A percentile compares a stretch with the other conserved stretches of the same genome.
These are phyloP conservation scores for Brettanomyces naardenensis DNA, from an alignment of 805 yeast species.

Conservation along the genomic window DNA sequence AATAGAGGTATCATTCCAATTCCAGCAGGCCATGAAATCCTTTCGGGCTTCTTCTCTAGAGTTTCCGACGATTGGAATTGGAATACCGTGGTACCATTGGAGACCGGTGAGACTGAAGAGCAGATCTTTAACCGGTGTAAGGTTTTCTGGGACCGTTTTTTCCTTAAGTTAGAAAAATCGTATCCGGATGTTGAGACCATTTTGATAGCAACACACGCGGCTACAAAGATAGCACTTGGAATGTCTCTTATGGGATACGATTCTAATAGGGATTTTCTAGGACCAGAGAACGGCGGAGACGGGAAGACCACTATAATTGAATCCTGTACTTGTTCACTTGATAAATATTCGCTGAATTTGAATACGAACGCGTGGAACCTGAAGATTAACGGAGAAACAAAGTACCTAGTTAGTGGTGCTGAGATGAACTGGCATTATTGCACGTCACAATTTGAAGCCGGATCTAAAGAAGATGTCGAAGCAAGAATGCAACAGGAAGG, in stretches of 20 bases:
- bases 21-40: slow-evolving; percentile 47
- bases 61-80: slow-evolving; percentile 40
- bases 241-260: slow-evolving; percentile 55
- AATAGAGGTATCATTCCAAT: slow-evolving; percentile 59
- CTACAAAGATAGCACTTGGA: slow-evolving; percentile 83
- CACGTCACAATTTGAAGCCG: slow-evolving; percentile 64
- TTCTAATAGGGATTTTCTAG: slow-evolving; percentile 45
- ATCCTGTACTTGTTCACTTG: slow-evolving; percentile 83
- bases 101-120: slow-evolving; percentile 64
- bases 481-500: slow-evolving; percentile 32
- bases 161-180: slow-evolving; percentile 46
- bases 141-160: slow-evolving; percentile 45
- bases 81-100: slow-evolving; percentile 48
- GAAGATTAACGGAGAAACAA: slow-evolving; percentile 64
- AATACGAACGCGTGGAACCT: slow-evolving; percentile 44
- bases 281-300: slow-evolving; percentile 33
- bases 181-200: slow-evolving; percentile 57
- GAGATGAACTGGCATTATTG: slow-evolving; percentile 92
- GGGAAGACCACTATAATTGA: slow-evolving; percentile 34
- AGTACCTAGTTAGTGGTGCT: slow-evolving; percentile 67
- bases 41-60: slow-evolving; percentile 47
- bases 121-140: slow-evolving; percentile 60
- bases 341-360: slow-evolving; percentile 36
- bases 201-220: slow-evolving; percentile 86
- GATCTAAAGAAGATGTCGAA: slow-evolving; percentile 78